These are phyloP conservation scores for Candida endomychidarum DNA, from an alignment of 805 yeast species.

Conservation along the genomic window DNA sequence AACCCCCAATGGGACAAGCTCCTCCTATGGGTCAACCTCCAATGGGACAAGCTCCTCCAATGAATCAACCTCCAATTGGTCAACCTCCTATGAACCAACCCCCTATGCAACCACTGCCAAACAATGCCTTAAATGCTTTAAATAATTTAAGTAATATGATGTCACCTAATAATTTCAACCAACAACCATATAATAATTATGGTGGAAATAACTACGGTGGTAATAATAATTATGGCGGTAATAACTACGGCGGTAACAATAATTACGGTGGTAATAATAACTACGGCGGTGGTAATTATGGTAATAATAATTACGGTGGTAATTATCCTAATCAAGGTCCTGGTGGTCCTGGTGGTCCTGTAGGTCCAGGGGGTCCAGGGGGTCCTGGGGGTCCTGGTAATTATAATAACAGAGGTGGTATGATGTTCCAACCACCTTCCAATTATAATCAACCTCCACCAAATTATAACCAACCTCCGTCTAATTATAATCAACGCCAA, in stretches of 20 bases:
- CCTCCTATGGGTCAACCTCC: conserved; percentile 4
- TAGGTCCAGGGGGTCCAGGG: neutral
- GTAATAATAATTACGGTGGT: neutral
- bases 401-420: conserved; percentile 25
- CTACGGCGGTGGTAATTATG: neutral
- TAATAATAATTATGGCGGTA: conserved; percentile 4
- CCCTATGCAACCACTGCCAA: conserved; percentile 11
- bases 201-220: conserved; percentile 6
- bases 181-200: conserved; percentile 2
- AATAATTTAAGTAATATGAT: conserved; percentile 18
- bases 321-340: neutral
- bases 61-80: conserved; percentile 4
- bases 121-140: conserved; percentile 19
- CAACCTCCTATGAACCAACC: conserved; percentile 7
- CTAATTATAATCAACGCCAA: conserved; percentile 13
- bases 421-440: conserved; percentile 70
- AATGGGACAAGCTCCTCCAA: conserved; percentile 6
- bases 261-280: conserved; percentile 8
- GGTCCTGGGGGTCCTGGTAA: conserved; percentile 8
- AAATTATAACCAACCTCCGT: conserved; percentile 5
- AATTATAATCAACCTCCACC: conserved; percentile 43
- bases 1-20: conserved; percentile 7
- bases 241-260: conserved; percentile 13
- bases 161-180: conserved; percentile 11
- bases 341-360: neutral